A percentile compares a stretch with the other conserved stretches of the same genome.
phyloP scores from a whole-genome alignment of 129 eudicot genomes.

The Daucus carota region DNA sequence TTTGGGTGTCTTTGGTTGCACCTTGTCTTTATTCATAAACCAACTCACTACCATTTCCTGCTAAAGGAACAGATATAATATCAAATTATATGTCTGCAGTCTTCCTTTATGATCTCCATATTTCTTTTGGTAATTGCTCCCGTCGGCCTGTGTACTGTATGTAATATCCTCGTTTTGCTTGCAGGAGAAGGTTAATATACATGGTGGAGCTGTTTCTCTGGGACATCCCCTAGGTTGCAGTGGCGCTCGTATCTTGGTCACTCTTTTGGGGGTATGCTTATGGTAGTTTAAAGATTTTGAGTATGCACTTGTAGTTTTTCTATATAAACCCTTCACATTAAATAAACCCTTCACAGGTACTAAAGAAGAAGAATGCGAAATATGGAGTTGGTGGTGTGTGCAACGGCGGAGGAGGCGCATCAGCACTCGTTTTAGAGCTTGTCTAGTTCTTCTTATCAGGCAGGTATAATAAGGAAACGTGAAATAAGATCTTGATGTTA shows the following conservation, averaged over 20 bases:
- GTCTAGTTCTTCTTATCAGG: slow-evolving; percentile 25
- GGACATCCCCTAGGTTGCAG: slow-evolving; percentile 99
- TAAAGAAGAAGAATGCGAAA: slow-evolving; percentile 80
- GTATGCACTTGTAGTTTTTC: neutral
- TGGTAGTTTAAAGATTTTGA: neutral
- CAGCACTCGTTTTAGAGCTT: slow-evolving; percentile 86
- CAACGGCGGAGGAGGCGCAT: slow-evolving; percentile 99
- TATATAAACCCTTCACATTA: too few relatives aligned
- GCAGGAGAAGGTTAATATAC: slow-evolving; percentile 80
- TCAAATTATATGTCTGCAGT: neutral
- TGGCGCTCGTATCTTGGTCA: slow-evolving; percentile 90
- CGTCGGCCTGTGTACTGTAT: neutral
- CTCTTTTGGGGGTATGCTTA: slow-evolving; percentile 83
- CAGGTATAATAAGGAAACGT: neutral
- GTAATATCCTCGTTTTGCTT: slow-evolving; percentile 13
- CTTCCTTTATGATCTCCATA: neutral
- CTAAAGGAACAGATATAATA: neutral
- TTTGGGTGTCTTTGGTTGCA: neutral
- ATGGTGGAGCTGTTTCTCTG: slow-evolving; percentile 94
- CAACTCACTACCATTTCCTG: neutral
- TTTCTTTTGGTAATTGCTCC: neutral
- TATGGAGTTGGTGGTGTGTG: slow-evolving; percentile 96
- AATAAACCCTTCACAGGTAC: slow-evolving; percentile 35
- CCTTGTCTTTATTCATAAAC: neutral
- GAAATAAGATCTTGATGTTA: neutral